A percentile compares a stretch with the other conserved stretches of the same genome.
These are phyloP conservation scores for Blastocystis sp. DNA, from an alignment of 352 stramenopile species.

Conservation along the genomic window DNA sequence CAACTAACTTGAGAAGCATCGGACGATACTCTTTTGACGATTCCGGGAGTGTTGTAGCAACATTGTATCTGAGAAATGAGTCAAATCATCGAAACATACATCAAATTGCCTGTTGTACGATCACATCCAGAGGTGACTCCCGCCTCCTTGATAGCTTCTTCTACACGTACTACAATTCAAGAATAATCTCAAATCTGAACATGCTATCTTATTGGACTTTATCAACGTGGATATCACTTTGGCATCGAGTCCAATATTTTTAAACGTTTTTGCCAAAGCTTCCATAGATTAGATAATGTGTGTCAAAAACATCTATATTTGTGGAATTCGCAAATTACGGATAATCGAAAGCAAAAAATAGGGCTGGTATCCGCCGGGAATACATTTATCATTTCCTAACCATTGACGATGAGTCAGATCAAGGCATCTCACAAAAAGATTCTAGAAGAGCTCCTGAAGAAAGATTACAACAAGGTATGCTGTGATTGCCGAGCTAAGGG, in stretches of 20 bases:
- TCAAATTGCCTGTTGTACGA: slow-evolving; percentile 45
- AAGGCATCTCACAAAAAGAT: slow-evolving; percentile 60
- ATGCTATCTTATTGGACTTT: slow-evolving; percentile 11
- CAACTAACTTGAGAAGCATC: not conserved
- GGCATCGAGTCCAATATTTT: slow-evolving; percentile 28
- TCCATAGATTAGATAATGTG: not conserved
- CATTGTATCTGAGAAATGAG: slow-evolving; percentile 7
- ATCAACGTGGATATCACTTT: slow-evolving; percentile 8
- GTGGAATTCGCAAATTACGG: not conserved
- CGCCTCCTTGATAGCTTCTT: slow-evolving; percentile 47
- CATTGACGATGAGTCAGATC: slow-evolving; percentile 41
- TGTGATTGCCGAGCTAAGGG: slow-evolving; percentile 51
- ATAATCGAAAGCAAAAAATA: not conserved
- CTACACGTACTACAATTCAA: not conserved
- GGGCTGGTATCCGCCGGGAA: not conserved
- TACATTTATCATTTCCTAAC: not conserved
- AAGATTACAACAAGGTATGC: slow-evolving; percentile 62
- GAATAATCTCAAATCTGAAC: not conserved
- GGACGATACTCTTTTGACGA: slow-evolving; percentile 23
- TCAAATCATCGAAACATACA: not conserved
- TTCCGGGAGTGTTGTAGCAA: slow-evolving; percentile 5
- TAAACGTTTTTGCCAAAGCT: not conserved
- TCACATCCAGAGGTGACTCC: slow-evolving; percentile 41
- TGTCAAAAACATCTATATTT: not conserved
- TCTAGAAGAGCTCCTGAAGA: slow-evolving; percentile 59